Conservation (phyloP, 305 asterid species). For the Coffea humblotiana region DNA sequence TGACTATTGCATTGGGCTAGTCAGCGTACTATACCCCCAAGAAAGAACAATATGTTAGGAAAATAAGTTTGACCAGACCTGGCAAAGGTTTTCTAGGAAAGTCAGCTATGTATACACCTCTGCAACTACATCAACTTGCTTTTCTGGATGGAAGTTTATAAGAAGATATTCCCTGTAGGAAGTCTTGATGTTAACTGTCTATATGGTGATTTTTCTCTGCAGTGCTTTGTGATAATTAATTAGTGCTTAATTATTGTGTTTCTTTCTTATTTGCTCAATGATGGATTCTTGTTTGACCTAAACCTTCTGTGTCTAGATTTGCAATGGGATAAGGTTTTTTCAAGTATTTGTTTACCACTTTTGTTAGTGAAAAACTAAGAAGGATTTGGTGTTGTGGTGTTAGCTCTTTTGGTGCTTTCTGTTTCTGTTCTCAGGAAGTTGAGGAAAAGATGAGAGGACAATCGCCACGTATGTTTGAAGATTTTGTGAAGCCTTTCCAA, state of each 20-base stretch:
- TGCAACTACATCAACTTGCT: neutral
- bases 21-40: neutral
- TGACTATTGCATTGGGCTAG: neutral
- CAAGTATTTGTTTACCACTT: neutral
- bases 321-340: neutral
- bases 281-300: neutral
- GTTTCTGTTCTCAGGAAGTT: conserved; percentile 69
- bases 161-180: neutral
- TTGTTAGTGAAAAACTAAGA: neutral
- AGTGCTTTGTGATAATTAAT: neutral
- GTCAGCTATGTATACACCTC: neutral
- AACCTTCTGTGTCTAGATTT: neutral
- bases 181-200: neutral
- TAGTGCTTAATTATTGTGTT: neutral
- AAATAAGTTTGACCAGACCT: neutral
- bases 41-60: neutral
- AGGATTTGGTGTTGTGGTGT: neutral
- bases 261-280: neutral
- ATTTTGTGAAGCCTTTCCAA: conserved; percentile 83
- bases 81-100: neutral
- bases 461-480: conserved; percentile 87
- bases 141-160: neutral
- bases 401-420: conserved; percentile 10
- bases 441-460: conserved; percentile 67
- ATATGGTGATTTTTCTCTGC: neutral